phyloP scores from a whole-genome alignment of 768 basidiomycete species.

The Termitomyces sp. region DNA sequence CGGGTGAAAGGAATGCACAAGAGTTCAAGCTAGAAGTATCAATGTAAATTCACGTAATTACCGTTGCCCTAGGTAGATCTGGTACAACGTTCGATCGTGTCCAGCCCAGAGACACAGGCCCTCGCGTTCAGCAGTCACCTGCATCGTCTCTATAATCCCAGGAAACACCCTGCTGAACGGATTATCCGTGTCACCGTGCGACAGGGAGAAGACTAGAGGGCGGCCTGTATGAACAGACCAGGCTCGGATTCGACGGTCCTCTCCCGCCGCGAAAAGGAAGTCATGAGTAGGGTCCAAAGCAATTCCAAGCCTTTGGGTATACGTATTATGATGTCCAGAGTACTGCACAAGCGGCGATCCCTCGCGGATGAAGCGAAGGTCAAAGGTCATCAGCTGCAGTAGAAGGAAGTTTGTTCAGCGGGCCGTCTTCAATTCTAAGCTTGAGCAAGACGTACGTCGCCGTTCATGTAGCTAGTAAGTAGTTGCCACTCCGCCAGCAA shows the following conservation, averaged over 20 bases:
- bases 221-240: slow-evolving; percentile 64
- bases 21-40: too few relatives aligned
- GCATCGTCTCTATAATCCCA: slow-evolving; percentile 39
- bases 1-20: neutral
- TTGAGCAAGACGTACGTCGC: slow-evolving; percentile 37
- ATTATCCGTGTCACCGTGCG: slow-evolving; percentile 12
- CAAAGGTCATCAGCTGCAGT: slow-evolving; percentile 53
- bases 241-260: slow-evolving; percentile 56
- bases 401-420: neutral
- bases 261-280: slow-evolving; percentile 65
- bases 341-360: slow-evolving; percentile 41
- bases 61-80: slow-evolving; percentile 33
- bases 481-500: slow-evolving; percentile 46
- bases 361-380: slow-evolving; percentile 50
- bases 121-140: slow-evolving; percentile 37
- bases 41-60: neutral
- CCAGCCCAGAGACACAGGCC: slow-evolving; percentile 50
- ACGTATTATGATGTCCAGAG: slow-evolving; percentile 53
- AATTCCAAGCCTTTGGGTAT: slow-evolving; percentile 48
- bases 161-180: slow-evolving; percentile 30
- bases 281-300: slow-evolving; percentile 49
- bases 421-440: neutral
- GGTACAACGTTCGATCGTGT: slow-evolving; percentile 37
- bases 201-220: slow-evolving; percentile 22
- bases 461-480: slow-evolving; percentile 53